A percentile compares a stretch with the other conserved stretches of the same genome.
Evolutionary conservation across 164 flowering plant genomes (phyloP).

Genomic region (Santalum album): DNA sequence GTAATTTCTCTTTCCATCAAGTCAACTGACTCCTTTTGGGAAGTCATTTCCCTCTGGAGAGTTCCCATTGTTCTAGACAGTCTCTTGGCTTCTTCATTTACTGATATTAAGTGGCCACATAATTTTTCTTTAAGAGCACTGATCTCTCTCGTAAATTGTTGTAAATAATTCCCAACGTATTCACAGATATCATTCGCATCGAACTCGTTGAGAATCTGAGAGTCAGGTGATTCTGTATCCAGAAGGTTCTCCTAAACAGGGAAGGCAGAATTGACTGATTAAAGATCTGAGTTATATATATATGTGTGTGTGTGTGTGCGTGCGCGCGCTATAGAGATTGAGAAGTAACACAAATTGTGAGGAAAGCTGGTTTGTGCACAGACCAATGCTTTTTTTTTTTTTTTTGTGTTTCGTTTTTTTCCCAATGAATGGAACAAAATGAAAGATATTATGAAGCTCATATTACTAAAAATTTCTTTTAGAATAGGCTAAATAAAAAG

Average conservation of each 20-base stretch:
- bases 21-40: slow-evolving; percentile 31
- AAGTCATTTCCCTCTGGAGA: slow-evolving; percentile 28
- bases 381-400: too few relatives aligned
- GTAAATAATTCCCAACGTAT: slow-evolving; percentile 24
- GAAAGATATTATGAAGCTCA: too few relatives aligned
- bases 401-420: too few relatives aligned
- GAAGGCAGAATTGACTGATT: slow-evolving; percentile 5
- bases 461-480: too few relatives aligned
- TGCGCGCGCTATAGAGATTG: too few relatives aligned
- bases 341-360: too few relatives aligned
- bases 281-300: not conserved
- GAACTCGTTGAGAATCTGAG: slow-evolving; percentile 14
- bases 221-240: slow-evolving; percentile 15
- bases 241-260: slow-evolving; percentile 27
- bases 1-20: slow-evolving; percentile 28
- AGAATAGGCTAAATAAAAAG: too few relatives aligned
- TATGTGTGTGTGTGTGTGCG: too few relatives aligned
- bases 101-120: slow-evolving; percentile 24
- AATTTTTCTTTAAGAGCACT: slow-evolving; percentile 32
- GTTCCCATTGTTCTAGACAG: slow-evolving; percentile 24
- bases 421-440: too few relatives aligned
- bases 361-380: too few relatives aligned
- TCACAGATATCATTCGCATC: slow-evolving; percentile 28
- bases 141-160: slow-evolving; percentile 31
- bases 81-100: slow-evolving; percentile 32